Evolutionary conservation across 768 basidiomycete species (phyloP), one percentile per base, ranked within the genome.

Genomic region (Filobasidium floriforme): DNA sequence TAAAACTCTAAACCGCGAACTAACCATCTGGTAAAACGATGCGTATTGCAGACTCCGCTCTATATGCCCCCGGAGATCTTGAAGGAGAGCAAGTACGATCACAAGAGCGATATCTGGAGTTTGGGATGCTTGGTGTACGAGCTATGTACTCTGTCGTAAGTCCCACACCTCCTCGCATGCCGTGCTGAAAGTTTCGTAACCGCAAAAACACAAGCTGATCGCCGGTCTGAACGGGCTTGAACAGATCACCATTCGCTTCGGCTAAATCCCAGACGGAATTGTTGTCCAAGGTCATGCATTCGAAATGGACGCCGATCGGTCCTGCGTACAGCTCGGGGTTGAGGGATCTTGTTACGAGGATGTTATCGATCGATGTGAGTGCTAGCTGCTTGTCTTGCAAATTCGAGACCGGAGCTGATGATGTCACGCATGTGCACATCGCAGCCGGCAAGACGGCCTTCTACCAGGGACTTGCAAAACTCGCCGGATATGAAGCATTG

Each of bases 11-110:
- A 26, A 24, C 15, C 22, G 11, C 10, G 6, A 44, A 22, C 62
- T 70, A 62, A 73, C 52, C 28, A n/a, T 55, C 18, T n/a, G 40
- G 22, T 43, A 41, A 14, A n/a, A n/a, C n/a, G n/a, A n/a, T n/a
- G n/a, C n/a, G n/a, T n/a, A n/a, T n/a, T 18, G n/a, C 72, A 97
- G 92, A 99, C 96, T 2, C 96, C 96, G 2, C 93, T 98, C 76
- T 98, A 99, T 81, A 98, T 99, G 96, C 96, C 92, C 0, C 96
- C 96, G 0, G 94, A 99, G 78, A 84, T 98, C 41, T 91, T 97
- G 85, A 90, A 90, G 80, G 94, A 98, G 76, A 92, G 90, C 76
- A 86, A 90, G 2, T 99, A 99, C 79, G 96, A 97, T 80, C 88
- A 90, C 7, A 99, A 98, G 80, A 92, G 90, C 0, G 96, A 99